Conservation (phyloP, 805 yeast genomes). For the Teunomyces pallodes region DNA sequence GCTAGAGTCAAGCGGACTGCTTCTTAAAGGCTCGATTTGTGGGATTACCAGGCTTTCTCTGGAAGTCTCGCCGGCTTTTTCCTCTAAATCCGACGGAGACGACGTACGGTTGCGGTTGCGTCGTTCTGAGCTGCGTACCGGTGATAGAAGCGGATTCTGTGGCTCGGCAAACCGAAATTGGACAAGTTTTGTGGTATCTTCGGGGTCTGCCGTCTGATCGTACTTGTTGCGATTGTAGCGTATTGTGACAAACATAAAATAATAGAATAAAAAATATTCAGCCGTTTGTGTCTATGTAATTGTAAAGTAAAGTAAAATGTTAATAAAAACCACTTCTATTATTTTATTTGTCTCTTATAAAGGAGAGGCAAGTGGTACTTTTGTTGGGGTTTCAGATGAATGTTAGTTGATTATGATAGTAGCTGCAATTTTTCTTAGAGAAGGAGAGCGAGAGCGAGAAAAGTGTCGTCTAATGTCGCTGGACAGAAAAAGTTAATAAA, state of each 20-base stretch:
- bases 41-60: neutral
- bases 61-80: neutral
- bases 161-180: conserved; percentile 4
- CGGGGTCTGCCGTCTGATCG: neutral
- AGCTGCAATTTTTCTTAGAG: neutral
- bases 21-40: neutral
- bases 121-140: conserved; percentile 4
- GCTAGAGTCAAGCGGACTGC: neutral
- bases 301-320: neutral
- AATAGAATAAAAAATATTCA: neutral
- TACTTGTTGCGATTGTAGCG: neutral
- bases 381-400: neutral
- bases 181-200: conserved; percentile 5
- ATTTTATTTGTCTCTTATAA: too few species aligned
- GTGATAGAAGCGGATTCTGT: neutral
- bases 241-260: conserved; percentile 1
- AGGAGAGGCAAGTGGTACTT: too few species aligned
- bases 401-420: neutral
- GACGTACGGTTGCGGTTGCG: conserved; percentile 2
- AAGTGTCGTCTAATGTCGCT: neutral
- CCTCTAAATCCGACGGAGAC: neutral
- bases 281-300: too few species aligned
- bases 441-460: neutral
- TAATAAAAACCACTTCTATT: neutral
- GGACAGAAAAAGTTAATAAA: too few species aligned